phyloP scores from a whole-genome alignment of 2,329 filamentous ascomycete species.

The Aspergillus neoniger region DNA sequence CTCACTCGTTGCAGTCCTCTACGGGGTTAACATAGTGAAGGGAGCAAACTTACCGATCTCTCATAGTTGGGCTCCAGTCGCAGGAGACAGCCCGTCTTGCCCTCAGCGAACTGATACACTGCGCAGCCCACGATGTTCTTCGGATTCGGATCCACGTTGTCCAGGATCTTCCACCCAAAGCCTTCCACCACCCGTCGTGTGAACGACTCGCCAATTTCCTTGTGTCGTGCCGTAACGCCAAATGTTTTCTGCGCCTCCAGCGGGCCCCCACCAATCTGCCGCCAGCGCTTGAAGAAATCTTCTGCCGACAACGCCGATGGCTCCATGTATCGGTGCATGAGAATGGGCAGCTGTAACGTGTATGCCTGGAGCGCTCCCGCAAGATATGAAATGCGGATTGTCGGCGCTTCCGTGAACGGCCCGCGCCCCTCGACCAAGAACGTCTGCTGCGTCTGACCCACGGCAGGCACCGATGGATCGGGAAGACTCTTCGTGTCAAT shows the following conservation, averaged over 20 bases:
- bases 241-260: slow-evolving; percentile 90
- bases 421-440: slow-evolving; percentile 88
- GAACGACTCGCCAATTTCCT: slow-evolving; percentile 69
- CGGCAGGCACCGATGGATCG: slow-evolving; percentile 74
- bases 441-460: slow-evolving; percentile 84
- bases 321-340: slow-evolving; percentile 96
- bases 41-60: slow-evolving; percentile 69
- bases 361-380: slow-evolving; percentile 90
- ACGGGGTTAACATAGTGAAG: background rate
- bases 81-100: slow-evolving; percentile 93
- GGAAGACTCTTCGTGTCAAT: slow-evolving; percentile 88
- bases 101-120: slow-evolving; percentile 74
- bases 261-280: slow-evolving; percentile 88
- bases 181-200: slow-evolving; percentile 74
- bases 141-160: slow-evolving; percentile 83
- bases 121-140: slow-evolving; percentile 90
- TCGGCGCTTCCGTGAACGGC: slow-evolving; percentile 78
- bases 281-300: slow-evolving; percentile 99
- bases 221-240: slow-evolving; percentile 61
- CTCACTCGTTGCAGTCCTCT: background rate
- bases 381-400: slow-evolving; percentile 90
- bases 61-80: slow-evolving; percentile 91
- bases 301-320: slow-evolving; percentile 81
- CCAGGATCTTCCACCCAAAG: slow-evolving; percentile 85
- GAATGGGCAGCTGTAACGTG: slow-evolving; percentile 84